Evolutionary conservation across 164 flowering plant species (phyloP).

Genomic region (Aristolochia californica): DNA sequence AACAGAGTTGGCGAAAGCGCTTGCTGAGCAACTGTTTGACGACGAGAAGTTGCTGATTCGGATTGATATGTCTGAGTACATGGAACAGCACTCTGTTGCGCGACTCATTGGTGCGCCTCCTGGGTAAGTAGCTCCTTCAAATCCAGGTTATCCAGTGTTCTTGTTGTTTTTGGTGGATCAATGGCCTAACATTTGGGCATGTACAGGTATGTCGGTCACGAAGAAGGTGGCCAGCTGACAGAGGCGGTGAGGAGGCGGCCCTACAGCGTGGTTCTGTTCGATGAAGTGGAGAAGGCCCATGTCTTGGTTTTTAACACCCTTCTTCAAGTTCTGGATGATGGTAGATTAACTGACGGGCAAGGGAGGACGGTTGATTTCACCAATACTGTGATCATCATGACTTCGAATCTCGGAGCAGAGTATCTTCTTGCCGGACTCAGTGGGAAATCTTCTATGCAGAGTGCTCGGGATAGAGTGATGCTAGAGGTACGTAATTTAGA

Average conservation of each 20-base stretch:
- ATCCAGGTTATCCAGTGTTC: neutral
- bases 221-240: conserved; percentile 96
- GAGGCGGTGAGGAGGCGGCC: conserved; percentile 88
- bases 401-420: conserved; percentile 93
- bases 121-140: conserved; percentile 41
- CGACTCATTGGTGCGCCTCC: conserved; percentile 94
- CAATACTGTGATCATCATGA: conserved; percentile 83
- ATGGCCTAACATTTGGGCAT: conserved; percentile 1
- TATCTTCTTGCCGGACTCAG: conserved; percentile 53
- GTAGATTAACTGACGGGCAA: conserved; percentile 90
- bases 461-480: conserved; percentile 61
- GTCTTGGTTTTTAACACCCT: conserved; percentile 65
- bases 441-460: conserved; percentile 63
- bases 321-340: conserved; percentile 91
- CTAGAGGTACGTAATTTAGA: conserved; percentile 33
- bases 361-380: conserved; percentile 86
- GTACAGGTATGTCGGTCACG: conserved; percentile 79
- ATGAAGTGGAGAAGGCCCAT: conserved; percentile 92
- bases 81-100: conserved; percentile 92
- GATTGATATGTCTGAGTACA: conserved; percentile 94
- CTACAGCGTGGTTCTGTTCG: conserved; percentile 76
- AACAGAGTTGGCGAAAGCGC: conserved; percentile 91
- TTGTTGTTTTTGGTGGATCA: neutral
- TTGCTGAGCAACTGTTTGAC: conserved; percentile 87
- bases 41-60: conserved; percentile 69